Evolutionary conservation across 73 alveolate genomes (phyloP), one percentile per base, ranked within the genome.

Genomic region (Blepharisma japonicum): DNA sequence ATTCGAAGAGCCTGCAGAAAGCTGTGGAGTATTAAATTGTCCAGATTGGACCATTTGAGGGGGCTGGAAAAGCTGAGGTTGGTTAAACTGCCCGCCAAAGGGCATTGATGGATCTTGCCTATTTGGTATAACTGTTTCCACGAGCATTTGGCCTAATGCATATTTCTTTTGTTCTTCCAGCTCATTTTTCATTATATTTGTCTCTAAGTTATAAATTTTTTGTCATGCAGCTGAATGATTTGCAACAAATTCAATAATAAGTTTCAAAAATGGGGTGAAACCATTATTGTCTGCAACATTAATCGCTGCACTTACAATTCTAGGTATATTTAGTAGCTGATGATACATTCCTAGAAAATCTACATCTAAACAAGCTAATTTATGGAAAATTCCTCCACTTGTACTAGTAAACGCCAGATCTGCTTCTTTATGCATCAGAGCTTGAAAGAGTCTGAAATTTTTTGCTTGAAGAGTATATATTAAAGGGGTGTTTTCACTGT

Each of bases 271-370:
- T 55, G 97, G 97, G 39, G 97, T 91, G 56, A 86, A 92, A 0
- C 98, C 98, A 49, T 89, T 85, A 68, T 86, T 87, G 84, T 92
- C 96, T 48, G 81, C 90, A 61, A 83, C 67, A 81, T 94, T 91
- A 9, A 88, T 77, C 42, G 42, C 42, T 1, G 42, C 42, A 76
- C 78, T 80, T 55, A 82, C 86, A 46, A 82, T 72, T 20, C 80
- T 39, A 61, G 76, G 87, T n/a, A 85, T 87, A 11, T 61, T 39
- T 81, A 51, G 77, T 66, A 18, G 71, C 68, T 45, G 71, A 55
- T 55, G 87, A 86, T 70, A 81, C 87, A 18, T 84, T 91, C 74
- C 77, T 66, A 56, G 72, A 80, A 61, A 85, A 53, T 39, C 90
- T 87, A 56, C 4, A 20, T 61, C 74, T 2, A 20, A 61, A 4